These are phyloP conservation scores for Nakaseomyces sp. DNA, from an alignment of 1,139 yeast species.

Conservation along the genomic window DNA sequence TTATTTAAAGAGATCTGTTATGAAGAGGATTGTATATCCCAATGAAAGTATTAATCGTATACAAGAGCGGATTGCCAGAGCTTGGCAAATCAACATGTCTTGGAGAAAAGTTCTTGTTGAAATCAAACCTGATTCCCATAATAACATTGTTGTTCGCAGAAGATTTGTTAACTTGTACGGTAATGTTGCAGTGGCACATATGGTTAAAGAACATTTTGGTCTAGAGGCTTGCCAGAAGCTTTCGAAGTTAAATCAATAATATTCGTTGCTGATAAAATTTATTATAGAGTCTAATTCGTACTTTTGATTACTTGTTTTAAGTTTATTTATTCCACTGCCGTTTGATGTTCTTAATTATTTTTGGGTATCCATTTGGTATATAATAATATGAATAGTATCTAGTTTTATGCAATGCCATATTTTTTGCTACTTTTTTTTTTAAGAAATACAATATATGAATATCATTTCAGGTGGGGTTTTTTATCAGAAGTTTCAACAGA, in stretches of 20 bases:
- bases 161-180: constrained; percentile 92
- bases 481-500: no score
- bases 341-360: not conserved
- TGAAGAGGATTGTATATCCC: constrained; percentile 26
- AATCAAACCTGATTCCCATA: constrained; percentile 89
- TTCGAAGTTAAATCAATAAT: not conserved
- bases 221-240: constrained; percentile 12
- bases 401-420: not conserved
- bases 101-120: constrained; percentile 92
- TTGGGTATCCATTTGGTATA: not conserved
- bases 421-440: not conserved
- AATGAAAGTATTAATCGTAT: constrained; percentile 33
- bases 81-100: constrained; percentile 73
- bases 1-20: constrained; percentile 23
- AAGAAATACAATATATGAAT: no score
- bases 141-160: constrained; percentile 82
- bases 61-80: constrained; percentile 82
- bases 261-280: not conserved
- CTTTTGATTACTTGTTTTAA: not conserved
- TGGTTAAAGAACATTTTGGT: constrained; percentile 60
- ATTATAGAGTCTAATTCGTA: not conserved
- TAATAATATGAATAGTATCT: not conserved
- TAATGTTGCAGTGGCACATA: constrained; percentile 85
- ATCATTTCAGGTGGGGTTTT: no score
- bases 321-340: not conserved